phyloP scores from a whole-genome alignment of 2,329 filamentous ascomycete genomes.

The Phaeoacremonium minimum region DNA sequence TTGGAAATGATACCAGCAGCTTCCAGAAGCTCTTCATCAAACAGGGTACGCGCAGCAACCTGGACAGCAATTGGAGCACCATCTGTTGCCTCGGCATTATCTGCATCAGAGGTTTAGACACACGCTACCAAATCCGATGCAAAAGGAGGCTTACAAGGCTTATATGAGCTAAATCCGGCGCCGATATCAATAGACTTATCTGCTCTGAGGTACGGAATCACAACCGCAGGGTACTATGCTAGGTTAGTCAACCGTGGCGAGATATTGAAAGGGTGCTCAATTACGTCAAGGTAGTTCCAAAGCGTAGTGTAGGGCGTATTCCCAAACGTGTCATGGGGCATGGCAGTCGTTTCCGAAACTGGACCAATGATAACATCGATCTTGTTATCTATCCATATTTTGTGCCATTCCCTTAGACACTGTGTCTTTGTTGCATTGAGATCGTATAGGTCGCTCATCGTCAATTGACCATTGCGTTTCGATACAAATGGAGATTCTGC shows the following conservation, averaged over 20 bases:
- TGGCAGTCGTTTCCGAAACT: background rate
- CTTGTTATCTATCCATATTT: conserved; percentile 35
- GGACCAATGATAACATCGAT: background rate
- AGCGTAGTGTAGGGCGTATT: background rate
- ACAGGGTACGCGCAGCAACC: no score
- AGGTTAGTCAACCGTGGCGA: no score
- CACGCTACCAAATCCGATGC: no score
- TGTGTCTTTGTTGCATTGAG: background rate
- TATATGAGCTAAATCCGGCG: no score
- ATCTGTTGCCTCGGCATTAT: no score
- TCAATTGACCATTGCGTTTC: background rate
- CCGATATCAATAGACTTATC: no score
- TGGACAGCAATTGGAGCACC: no score
- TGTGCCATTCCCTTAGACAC: conserved; percentile 26
- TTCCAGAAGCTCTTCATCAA: no score
- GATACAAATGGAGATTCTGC: background rate
- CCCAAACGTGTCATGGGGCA: background rate
- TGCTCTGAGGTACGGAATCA: background rate
- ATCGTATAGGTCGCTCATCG: background rate
- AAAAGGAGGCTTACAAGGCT: no score
- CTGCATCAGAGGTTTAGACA: no score
- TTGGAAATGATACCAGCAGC: no score
- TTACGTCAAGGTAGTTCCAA: background rate
- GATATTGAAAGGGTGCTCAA: background rate
- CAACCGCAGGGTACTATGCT: background rate